Evolutionary conservation across 139 green algal species (phyloP).

Genomic region (Monoraphidium neglectum): DNA sequence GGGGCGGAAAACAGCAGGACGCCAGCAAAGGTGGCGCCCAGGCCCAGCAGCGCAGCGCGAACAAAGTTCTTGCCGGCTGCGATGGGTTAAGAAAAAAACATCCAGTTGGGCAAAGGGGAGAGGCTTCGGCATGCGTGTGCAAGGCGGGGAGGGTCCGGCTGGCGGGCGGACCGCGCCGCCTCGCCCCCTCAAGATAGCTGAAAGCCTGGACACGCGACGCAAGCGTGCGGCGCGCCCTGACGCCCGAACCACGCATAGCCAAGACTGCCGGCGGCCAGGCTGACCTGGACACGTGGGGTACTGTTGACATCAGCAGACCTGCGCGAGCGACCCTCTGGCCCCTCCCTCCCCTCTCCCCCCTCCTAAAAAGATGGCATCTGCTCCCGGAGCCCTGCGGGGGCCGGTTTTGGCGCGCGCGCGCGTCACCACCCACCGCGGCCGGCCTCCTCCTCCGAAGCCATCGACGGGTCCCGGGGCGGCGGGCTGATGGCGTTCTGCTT

Average conservation of each 20-base stretch:
- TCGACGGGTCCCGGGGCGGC: conserved; percentile 46
- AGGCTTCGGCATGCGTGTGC: not conserved
- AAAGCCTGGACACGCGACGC: too few species aligned
- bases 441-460: conserved; percentile 52
- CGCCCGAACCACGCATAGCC: too few species aligned
- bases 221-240: too few species aligned
- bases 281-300: too few species aligned
- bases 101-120: not conserved
- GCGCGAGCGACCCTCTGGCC: not conserved
- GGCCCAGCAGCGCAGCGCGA: conserved; percentile 51
- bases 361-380: not conserved
- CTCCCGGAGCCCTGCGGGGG: too few species aligned
- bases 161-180: too few species aligned
- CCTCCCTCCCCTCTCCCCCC: not conserved
- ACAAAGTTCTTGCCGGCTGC: conserved; percentile 59
- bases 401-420: too few species aligned
- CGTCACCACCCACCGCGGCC: conserved; percentile 29
- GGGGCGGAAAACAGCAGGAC: conserved; percentile 46
- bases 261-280: too few species aligned
- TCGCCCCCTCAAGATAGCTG: too few species aligned
- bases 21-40: conserved; percentile 53
- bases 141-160: not conserved
- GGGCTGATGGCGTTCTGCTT: conserved; percentile 66
- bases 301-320: too few species aligned
- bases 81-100: not conserved